Evolutionary conservation across 169 alveolate species (phyloP).

Genomic region (Plasmodium reichenowi): DNA sequence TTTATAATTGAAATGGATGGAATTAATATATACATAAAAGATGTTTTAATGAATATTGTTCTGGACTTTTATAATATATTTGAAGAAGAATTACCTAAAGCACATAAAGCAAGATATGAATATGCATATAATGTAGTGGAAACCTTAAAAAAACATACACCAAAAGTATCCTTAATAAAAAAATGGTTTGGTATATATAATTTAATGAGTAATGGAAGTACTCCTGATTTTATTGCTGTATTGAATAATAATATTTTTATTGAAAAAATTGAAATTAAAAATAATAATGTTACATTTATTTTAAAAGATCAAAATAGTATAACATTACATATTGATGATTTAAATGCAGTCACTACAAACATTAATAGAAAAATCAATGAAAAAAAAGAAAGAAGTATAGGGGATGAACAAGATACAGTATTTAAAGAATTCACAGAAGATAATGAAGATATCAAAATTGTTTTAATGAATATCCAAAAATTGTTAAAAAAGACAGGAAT

Average conservation of each 20-base stretch:
- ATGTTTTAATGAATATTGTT: conserved; percentile 21
- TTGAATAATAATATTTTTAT: conserved; percentile 46
- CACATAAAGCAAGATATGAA: conserved; percentile 68
- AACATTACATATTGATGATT: conserved; percentile 52
- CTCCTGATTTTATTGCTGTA: conserved; percentile 69
- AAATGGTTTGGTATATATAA: conserved; percentile 68
- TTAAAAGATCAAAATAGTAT: conserved; percentile 59
- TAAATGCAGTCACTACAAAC: conserved; percentile 61
- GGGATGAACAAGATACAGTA: neutral
- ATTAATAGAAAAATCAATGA: conserved; percentile 18
- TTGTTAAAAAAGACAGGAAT: conserved; percentile 64
- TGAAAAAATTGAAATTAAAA: conserved; percentile 66
- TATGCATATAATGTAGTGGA: conserved; percentile 75
- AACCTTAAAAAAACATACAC: conserved; percentile 71
- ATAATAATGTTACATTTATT: conserved; percentile 39
- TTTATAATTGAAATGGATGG: conserved; percentile 66
- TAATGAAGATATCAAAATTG: conserved; percentile 40
- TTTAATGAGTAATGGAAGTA: conserved; percentile 72
- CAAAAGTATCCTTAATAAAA: conserved; percentile 62
- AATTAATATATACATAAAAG: conserved; percentile 57
- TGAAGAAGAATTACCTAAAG: conserved; percentile 65
- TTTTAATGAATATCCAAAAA: conserved; percentile 38
- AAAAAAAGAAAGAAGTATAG: conserved; percentile 5
- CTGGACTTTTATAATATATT: conserved; percentile 57
- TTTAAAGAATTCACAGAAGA: conserved; percentile 6